Percentiles rank a stretch among this genome's conserved stretches.
Conservation (phyloP, 2,329 filamentous ascomycete species). For the Monosporascus sp. region DNA sequence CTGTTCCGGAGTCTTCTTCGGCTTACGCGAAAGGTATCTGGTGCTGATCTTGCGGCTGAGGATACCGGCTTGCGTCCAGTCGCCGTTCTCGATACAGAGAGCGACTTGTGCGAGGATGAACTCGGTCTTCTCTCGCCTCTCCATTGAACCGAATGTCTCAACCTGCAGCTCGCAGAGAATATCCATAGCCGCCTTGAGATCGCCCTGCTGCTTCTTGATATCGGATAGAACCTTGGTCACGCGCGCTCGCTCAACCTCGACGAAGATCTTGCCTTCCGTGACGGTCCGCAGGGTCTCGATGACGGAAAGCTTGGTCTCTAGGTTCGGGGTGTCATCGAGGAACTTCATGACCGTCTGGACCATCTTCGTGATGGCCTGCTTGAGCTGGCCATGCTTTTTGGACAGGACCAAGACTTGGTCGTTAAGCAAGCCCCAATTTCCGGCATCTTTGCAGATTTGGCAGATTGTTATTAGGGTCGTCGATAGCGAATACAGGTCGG, state of each 20-base stretch:
- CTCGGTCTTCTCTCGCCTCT: constrained; percentile 93
- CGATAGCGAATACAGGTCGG: constrained; percentile 92
- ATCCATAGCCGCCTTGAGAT: constrained; percentile 83
- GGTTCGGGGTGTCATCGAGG: constrained; percentile 75
- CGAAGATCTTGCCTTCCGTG: constrained; percentile 99
- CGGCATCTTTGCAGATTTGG: constrained; percentile 87
- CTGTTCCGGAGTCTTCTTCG: constrained; percentile 85
- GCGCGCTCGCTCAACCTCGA: constrained; percentile 94
- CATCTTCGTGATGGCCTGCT: constrained; percentile 98
- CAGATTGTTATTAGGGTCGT: constrained; percentile 82
- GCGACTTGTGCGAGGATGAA: constrained; percentile 95
- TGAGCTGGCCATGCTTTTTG: constrained; percentile 99
- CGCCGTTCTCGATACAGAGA: constrained; percentile 89
- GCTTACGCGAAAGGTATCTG: constrained; percentile 81
- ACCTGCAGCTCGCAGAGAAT: constrained; percentile 97
- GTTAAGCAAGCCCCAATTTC: constrained; percentile 91
- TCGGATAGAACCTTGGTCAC: constrained; percentile 92
- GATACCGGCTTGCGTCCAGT: constrained; percentile 95
- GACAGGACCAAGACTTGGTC: constrained; percentile 94
- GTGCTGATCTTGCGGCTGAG: constrained; percentile 96
- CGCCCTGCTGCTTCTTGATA: constrained; percentile 95
- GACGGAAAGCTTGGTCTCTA: constrained; percentile 84
- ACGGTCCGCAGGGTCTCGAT: constrained; percentile 95
- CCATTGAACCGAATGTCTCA: constrained; percentile 98
- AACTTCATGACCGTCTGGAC: constrained; percentile 94